Evolutionary conservation across 148 eudicot species (phyloP), one percentile per base, ranked within the genome.

Genomic region (Persicaria tinctoria): DNA sequence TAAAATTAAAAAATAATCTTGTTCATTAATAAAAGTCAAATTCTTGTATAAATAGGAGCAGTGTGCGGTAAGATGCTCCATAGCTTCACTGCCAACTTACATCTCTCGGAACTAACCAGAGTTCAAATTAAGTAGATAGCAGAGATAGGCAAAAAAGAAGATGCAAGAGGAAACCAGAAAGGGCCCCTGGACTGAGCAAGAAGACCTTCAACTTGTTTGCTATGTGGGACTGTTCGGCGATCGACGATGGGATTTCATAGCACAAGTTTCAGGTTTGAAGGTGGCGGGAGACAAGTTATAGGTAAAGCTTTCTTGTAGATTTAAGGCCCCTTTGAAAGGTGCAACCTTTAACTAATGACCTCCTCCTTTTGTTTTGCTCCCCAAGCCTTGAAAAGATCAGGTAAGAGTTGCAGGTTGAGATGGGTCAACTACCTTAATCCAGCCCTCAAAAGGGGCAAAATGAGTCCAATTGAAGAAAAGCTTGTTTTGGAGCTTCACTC

Each of bases 191-290:
- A 91, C 93, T 5, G 98, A 94, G 78, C 83, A 91, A 75, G 98
- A 94, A 87, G 98, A 94, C 72, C 82, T 83, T 74, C 98, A 91
- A 74, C 86, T 94, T 63, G 86, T 76, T 60, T 87, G 90, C 81
- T 90, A 88, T 70, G 98, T 94, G 83, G 94, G 94, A 81, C 68
- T 94, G 81, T 94, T 89, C 63, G 98, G 98, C 46, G 98, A 94
- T 78, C 89, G 97, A 18, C 83, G 97, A 81, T 94, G 98, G 98
- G 98, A 95, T 93, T 95, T 92, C 89, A 87, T 95, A 78, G 96
- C 98, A 8, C 89, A 95, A 83, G 98, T 94, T 81, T 91, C 98
- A 94, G 98, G 98, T 94, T 94, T 94, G 98, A 90, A 89, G 97
- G 98, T 93, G 98, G 98, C 88, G 98, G 98, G 98, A 91, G 97